Conservation (phyloP, 2,329 filamentous ascomycete species). For the Calonectria leucothoes region DNA sequence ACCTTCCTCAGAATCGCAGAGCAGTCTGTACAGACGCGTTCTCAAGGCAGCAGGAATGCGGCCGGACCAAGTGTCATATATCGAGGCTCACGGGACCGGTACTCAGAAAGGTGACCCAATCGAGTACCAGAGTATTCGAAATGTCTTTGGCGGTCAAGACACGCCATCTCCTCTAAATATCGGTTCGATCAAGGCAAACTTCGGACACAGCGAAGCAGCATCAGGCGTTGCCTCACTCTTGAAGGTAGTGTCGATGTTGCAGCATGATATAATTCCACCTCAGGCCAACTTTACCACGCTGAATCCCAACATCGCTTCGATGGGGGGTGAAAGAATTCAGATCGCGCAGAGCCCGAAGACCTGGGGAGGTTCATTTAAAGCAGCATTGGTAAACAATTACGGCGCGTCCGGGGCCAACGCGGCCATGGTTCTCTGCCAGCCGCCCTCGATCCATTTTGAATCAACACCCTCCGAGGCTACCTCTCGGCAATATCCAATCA, state of each 20-base stretch:
- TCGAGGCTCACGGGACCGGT: not conserved
- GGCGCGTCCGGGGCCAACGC: not conserved
- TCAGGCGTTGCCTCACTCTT: not conserved
- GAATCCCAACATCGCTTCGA: not conserved
- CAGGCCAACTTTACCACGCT: not conserved
- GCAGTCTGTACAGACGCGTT: not conserved
- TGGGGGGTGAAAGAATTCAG: not conserved
- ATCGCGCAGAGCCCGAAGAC: not conserved
- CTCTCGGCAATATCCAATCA: not conserved
- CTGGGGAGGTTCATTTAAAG: not conserved
- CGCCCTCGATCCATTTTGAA: not conserved
- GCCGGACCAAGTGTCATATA: not conserved
- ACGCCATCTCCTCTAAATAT: not conserved
- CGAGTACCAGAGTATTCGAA: not conserved
- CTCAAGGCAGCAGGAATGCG: not conserved
- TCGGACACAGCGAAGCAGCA: not conserved
- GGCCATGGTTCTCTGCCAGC: not conserved
- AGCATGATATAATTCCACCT: not conserved
- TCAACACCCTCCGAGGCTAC: too few species aligned
- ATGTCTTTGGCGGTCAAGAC: not conserved
- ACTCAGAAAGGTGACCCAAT: not conserved
- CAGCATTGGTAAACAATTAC: not conserved
- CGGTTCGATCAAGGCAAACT: not conserved
- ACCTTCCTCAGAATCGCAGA: not conserved
- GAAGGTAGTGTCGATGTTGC: not conserved